Conservation (phyloP, 2,329 filamentous ascomycete species). For the Pseudonectria buxi region DNA sequence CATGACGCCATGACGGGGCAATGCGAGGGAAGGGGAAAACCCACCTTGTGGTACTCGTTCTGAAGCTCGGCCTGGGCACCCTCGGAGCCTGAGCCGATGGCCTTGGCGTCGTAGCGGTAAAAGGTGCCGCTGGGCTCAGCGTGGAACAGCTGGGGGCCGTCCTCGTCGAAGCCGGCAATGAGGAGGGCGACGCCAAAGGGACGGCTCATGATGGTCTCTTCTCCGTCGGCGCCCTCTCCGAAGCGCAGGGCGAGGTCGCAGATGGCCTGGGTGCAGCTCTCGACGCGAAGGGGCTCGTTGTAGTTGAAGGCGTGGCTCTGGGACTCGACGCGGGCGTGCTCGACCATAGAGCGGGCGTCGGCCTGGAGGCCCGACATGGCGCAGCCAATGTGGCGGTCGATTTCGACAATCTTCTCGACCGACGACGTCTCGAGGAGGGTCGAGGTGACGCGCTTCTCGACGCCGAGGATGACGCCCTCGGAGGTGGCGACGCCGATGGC, state of each 20-base stretch:
- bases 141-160: slow-evolving; percentile 94
- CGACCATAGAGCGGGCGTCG: slow-evolving; percentile 94
- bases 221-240: slow-evolving; percentile 92
- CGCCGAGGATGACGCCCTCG: slow-evolving; percentile 90
- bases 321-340: slow-evolving; percentile 95
- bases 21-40: slow-evolving; percentile 6
- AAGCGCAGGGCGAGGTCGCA: slow-evolving; percentile 95
- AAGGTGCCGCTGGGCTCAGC: slow-evolving; percentile 97
- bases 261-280: slow-evolving; percentile 98
- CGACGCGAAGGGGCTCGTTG: slow-evolving; percentile 87
- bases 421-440: slow-evolving; percentile 95
- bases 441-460: slow-evolving; percentile 98
- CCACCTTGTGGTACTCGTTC: slow-evolving; percentile 92
- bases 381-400: slow-evolving; percentile 97
- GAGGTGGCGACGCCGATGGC: slow-evolving; percentile 96
- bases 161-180: slow-evolving; percentile 95
- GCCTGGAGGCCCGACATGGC: slow-evolving; percentile 98
- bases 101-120: slow-evolving; percentile 98
- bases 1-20: background rate
- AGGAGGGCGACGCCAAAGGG: slow-evolving; percentile 95
- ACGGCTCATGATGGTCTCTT: slow-evolving; percentile 97
- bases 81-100: slow-evolving; percentile 94
- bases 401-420: slow-evolving; percentile 99
- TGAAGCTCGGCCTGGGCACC: slow-evolving; percentile 96
- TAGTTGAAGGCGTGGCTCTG: slow-evolving; percentile 98